Evolutionary conservation across 129 eudicot species (phyloP), one percentile per base, ranked within the genome.

Genomic region (Flaveria robusta): DNA sequence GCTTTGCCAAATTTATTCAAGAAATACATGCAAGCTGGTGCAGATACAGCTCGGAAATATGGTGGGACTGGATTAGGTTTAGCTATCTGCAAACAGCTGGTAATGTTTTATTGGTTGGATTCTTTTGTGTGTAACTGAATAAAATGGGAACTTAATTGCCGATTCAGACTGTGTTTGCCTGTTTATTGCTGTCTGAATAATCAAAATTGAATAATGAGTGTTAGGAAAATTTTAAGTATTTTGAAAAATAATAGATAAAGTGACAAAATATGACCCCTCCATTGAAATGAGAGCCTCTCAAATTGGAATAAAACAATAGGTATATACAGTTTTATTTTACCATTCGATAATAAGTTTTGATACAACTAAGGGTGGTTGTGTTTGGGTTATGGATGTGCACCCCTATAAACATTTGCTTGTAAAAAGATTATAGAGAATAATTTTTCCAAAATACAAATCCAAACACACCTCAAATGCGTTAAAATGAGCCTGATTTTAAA

Each of bases 41-140:
- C 96, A 13, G 98, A 91, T 62, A 91, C 95, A 13, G 96, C 97
- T 79, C 83, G 98, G 24, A 93, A 93, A 84, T 93, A 93, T 78
- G 98, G 98, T n/a, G 98, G 98, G 77, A 93, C 98, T 37, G 98
- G 98, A 76, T 82, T 93, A 76, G 97, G 98, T 79, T 83, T 93
- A 31, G 97, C 98, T 16, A 93, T 93, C 82, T 93, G 98, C 85
- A 93, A 93, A 84, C 97, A 93, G 45, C 79, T 93, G 98, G 98
- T 93, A 84, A 74, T 20, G 54, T 74, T 65, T 54, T 45, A 46
- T 43, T 7, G 59, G 22, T 55, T 55, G 59, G 18, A 56, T 58
- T 39, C 19, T 39, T 22, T 39, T 77, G 37, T 63, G 50, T 47
- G 9, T 75, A 24, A 54, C 66, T 50, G 19, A 49, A 62, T 14